Percentiles rank a stretch among this genome's conserved stretches.
These are phyloP conservation scores for Trypanosoma rangeli DNA, from an alignment of 208 protist species.

Conservation along the genomic window DNA sequence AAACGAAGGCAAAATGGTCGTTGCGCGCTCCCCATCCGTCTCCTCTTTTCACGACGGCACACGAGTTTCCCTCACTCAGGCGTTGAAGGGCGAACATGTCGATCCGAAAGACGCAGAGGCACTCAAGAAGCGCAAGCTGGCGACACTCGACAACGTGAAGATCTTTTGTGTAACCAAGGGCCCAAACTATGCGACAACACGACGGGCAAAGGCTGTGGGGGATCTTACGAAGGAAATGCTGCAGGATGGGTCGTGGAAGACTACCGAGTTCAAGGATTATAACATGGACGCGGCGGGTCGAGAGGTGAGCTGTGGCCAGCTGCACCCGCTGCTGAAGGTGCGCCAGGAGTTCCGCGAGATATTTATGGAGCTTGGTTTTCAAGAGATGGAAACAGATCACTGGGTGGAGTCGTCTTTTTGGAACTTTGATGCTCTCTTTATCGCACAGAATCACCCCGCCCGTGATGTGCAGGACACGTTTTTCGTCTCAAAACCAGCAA, in stretches of 20 bases:
- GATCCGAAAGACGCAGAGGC: conserved; percentile 69
- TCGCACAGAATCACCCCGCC: conserved; percentile 99
- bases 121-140: conserved; percentile 94
- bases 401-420: conserved; percentile 99
- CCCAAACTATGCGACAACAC: conserved; percentile 59
- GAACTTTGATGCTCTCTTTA: conserved; percentile 99
- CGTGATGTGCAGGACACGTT: conserved; percentile 99
- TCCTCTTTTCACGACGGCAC: conserved; percentile 37
- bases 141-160: conserved; percentile 71
- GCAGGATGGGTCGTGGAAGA: conserved; percentile 92
- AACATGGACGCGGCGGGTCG: conserved; percentile 95
- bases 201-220: conserved; percentile 68
- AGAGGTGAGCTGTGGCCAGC: conserved; percentile 86
- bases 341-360: conserved; percentile 98
- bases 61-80: conserved; percentile 41
- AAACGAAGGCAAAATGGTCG: conserved; percentile 47
- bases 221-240: conserved; percentile 97
- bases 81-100: conserved; percentile 30
- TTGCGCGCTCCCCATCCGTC: conserved; percentile 45
- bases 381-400: conserved; percentile 99
- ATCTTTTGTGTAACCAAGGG: conserved; percentile 85
- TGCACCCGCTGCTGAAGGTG: conserved; percentile 99
- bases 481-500: conserved; percentile 95
- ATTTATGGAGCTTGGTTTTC: conserved; percentile 99
- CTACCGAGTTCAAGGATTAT: conserved; percentile 95